Conservation (phyloP, 371 early-diverging fungal genomes). For the Zancudomyces culisetae region DNA sequence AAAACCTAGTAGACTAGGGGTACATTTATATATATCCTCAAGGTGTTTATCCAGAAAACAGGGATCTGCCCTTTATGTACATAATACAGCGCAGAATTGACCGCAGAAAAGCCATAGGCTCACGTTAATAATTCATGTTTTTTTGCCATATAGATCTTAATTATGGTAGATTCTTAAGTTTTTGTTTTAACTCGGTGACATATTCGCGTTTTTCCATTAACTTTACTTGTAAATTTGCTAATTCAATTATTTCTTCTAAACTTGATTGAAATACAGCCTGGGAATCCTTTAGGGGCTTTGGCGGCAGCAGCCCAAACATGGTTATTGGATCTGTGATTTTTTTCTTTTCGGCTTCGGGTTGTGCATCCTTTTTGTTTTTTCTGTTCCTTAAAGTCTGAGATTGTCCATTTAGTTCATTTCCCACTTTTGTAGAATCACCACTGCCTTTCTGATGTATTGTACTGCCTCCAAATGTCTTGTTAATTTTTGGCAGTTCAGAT, state of each 20-base stretch:
- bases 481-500: too few relatives aligned
- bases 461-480: too few relatives aligned
- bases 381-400: too few relatives aligned
- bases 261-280: background rate
- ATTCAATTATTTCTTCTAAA: background rate
- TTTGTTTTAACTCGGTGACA: background rate
- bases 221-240: background rate
- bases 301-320: background rate
- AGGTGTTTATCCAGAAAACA: constrained; percentile 53
- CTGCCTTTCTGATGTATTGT: too few relatives aligned
- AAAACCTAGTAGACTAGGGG: constrained; percentile 10
- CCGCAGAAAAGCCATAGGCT: background rate
- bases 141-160: background rate
- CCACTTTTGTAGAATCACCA: too few relatives aligned
- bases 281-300: background rate
- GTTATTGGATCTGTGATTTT: too few relatives aligned
- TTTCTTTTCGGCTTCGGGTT: too few relatives aligned
- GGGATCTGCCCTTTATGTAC: constrained; percentile 30
- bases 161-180: background rate
- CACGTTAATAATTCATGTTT: background rate
- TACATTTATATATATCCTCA: constrained; percentile 35
- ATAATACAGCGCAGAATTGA: background rate
- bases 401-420: too few relatives aligned
- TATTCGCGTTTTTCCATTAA: background rate
- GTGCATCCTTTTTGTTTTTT: background rate